Evolutionary conservation across 306 rosid species (phyloP).

Genomic region (Potentilla sterilis): DNA sequence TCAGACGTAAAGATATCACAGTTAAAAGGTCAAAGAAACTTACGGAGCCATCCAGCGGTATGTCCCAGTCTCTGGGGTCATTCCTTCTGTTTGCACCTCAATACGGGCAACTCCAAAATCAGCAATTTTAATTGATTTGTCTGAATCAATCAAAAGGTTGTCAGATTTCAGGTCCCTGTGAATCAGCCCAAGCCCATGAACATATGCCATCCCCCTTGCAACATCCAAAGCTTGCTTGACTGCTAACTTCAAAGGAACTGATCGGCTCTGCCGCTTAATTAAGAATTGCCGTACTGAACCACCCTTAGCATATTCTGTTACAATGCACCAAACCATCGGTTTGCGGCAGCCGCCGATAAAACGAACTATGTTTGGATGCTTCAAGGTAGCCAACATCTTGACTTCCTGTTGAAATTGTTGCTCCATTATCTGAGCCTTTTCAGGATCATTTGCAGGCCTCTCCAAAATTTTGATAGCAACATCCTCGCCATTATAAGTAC

Average conservation of each 20-base stretch:
- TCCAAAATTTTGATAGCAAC: slow-evolving; percentile 97
- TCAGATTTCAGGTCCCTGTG: slow-evolving; percentile 97
- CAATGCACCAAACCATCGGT: slow-evolving; percentile 99
- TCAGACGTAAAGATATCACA: not conserved
- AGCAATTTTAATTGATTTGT: slow-evolving; percentile 94
- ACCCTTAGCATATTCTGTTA: slow-evolving; percentile 95
- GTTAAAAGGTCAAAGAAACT: slow-evolving; percentile 35
- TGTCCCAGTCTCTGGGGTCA: slow-evolving; percentile 99
- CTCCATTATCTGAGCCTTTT: slow-evolving; percentile 91
- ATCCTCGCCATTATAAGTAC: slow-evolving; percentile 88
- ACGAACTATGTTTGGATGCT: slow-evolving; percentile 91
- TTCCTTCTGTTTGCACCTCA: slow-evolving; percentile 93
- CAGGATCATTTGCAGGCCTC: slow-evolving; percentile 86
- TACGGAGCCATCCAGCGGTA: slow-evolving; percentile 99
- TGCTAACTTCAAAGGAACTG: slow-evolving; percentile 90
- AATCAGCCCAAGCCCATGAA: slow-evolving; percentile 82
- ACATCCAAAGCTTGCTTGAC: slow-evolving; percentile 98
- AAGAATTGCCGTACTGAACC: slow-evolving; percentile 93
- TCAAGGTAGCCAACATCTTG: slow-evolving; percentile 89
- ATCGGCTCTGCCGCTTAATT: slow-evolving; percentile 71
- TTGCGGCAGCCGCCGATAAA: slow-evolving; percentile 92
- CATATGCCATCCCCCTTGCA: slow-evolving; percentile 93
- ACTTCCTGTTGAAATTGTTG: slow-evolving; percentile 98
- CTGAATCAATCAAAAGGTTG: slow-evolving; percentile 85
- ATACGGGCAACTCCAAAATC: slow-evolving; percentile 56